phyloP scores from a whole-genome alignment of 2,329 filamentous ascomycete species.

The Aspergillus costaricaensis region DNA sequence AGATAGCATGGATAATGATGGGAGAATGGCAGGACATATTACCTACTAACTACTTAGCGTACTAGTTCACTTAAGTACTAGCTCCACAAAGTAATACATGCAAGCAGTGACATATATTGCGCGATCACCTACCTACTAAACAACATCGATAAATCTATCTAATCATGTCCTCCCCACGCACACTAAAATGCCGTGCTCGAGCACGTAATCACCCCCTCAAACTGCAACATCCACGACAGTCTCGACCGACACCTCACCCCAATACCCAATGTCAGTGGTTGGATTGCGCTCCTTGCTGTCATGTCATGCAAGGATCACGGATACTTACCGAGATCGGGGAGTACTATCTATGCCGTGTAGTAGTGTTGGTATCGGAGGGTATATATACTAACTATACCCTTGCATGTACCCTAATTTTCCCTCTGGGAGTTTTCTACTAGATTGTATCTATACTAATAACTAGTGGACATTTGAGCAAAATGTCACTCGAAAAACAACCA shows the following conservation, averaged over 20 bases:
- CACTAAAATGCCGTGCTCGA: slow-evolving; percentile 29
- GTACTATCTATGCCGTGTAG: no score
- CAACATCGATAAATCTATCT: no score
- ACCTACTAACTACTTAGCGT: background rate
- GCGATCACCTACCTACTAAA: background rate
- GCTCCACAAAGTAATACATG: no score
- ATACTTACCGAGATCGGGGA: no score
- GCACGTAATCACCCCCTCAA: slow-evolving; percentile 34
- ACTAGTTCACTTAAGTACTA: background rate
- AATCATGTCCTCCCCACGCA: background rate
- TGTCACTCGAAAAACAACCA: slow-evolving; percentile 18
- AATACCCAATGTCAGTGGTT: no score
- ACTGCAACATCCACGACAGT: slow-evolving; percentile 27
- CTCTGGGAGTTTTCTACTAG: no score
- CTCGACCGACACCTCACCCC: background rate
- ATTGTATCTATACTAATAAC: background rate
- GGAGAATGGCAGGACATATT: background rate
- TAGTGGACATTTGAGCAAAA: background rate
- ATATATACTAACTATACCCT: background rate
- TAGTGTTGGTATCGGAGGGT: no score
- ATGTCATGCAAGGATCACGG: background rate
- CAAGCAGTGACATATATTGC: background rate
- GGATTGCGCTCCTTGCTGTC: no score
- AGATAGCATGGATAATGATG: background rate
- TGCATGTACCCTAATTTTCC: background rate